Conservation (phyloP, 495 filamentous ascomycete genomes). For the Aspergillus ostianus region DNA sequence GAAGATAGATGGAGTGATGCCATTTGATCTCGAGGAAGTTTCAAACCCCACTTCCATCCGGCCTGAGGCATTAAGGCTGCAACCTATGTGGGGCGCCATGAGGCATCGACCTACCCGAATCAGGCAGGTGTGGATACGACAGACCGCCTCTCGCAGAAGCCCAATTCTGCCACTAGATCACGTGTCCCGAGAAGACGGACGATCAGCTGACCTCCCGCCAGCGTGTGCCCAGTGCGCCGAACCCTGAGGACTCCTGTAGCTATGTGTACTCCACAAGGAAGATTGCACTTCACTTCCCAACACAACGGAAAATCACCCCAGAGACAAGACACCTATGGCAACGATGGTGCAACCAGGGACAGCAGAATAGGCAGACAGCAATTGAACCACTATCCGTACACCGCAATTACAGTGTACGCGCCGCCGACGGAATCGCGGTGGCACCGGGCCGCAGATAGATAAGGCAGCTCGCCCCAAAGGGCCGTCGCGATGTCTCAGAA, state of each 20-base stretch:
- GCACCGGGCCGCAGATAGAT: constrained; percentile 1
- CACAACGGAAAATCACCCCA: no score
- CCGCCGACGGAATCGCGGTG: neutral
- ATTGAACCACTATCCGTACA: no score
- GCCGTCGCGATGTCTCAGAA: constrained; percentile 11
- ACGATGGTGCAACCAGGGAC: no score
- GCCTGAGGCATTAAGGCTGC: constrained; percentile 24
- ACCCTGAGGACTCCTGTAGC: no score
- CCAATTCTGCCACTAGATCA: no score
- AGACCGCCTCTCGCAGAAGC: neutral
- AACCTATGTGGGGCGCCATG: constrained; percentile 12
- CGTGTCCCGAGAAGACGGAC: no score
- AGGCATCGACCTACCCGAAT: constrained; percentile 3
- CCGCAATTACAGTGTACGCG: neutral
- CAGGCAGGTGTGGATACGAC: neutral
- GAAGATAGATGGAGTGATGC: constrained; percentile 11
- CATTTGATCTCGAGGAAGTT: constrained; percentile 12
- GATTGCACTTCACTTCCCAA: no score
- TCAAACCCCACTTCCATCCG: constrained; percentile 16
- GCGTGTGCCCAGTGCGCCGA: neutral
- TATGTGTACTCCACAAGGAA: no score
- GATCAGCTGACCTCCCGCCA: neutral
- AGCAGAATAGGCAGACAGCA: no score
- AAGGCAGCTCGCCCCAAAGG: neutral
- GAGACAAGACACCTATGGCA: no score